Conservation (phyloP, 2,329 filamentous ascomycete genomes). For the Phialophora tarda region DNA sequence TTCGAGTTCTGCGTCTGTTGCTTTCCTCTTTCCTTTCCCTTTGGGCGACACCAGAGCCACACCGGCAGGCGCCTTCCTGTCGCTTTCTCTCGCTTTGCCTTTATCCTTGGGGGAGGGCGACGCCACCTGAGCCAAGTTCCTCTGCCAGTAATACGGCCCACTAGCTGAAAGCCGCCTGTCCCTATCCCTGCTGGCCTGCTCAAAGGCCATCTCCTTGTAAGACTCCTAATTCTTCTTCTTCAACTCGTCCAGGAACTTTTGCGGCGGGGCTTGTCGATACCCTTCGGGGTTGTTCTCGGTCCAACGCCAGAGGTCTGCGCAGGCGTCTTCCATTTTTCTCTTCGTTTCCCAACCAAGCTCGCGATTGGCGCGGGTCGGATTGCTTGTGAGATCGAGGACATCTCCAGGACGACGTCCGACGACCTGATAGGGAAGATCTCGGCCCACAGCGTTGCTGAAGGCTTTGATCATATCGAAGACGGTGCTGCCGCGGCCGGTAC, state of each 20-base stretch:
- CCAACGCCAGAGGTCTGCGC: conserved; percentile 94
- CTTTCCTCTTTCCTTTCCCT: not conserved
- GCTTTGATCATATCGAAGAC: conserved; percentile 98
- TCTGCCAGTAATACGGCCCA: conserved; percentile 6
- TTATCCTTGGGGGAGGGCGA: not conserved
- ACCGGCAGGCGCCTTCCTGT: not conserved
- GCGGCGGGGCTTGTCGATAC: conserved; percentile 88
- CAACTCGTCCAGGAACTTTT: conserved; percentile 72
- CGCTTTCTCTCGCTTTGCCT: not conserved
- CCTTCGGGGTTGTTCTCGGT: conserved; percentile 95
- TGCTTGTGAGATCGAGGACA: conserved; percentile 92
- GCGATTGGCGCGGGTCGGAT: conserved; percentile 81
- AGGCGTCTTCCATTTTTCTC: conserved; percentile 88
- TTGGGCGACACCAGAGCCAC: not conserved
- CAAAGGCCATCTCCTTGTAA: not conserved
- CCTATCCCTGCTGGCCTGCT: not conserved
- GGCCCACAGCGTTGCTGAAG: conserved; percentile 85
- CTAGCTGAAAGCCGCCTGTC: not conserved
- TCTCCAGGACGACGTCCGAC: conserved; percentile 82
- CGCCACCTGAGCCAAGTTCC: not conserved
- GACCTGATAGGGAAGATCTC: conserved; percentile 84
- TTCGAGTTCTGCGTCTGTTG: not conserved
- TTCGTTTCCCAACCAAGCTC: conserved; percentile 94
- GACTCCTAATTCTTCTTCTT: conserved; percentile 48
- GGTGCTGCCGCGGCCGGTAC: conserved; percentile 90